phyloP scores from a whole-genome alignment of 306 rosid genomes.

The Fragaria nilgerrensis region DNA sequence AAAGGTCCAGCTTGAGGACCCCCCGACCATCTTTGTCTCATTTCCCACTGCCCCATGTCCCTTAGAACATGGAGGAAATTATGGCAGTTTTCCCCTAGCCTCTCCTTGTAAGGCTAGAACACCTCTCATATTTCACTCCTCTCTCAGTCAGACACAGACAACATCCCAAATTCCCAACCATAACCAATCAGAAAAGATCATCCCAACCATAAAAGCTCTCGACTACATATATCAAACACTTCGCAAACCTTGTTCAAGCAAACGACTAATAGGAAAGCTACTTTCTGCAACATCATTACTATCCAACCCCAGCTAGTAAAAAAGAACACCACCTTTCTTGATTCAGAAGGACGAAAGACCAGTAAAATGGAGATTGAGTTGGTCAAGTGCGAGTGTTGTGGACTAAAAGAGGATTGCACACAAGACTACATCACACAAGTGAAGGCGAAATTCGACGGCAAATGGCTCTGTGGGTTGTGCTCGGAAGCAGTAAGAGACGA shows the following conservation, averaged over 20 bases:
- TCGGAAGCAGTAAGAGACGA: slow-evolving; percentile 98
- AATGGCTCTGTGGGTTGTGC: slow-evolving; percentile 98
- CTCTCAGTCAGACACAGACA: not conserved
- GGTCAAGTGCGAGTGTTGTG: slow-evolving; percentile 96
- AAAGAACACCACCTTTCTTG: not conserved
- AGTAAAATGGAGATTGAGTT: slow-evolving; percentile 71
- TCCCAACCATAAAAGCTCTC: slow-evolving; percentile 33
- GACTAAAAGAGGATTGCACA: slow-evolving; percentile 91
- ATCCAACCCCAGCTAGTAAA: slow-evolving; percentile 39
- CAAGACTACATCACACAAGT: slow-evolving; percentile 70
- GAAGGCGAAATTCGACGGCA: slow-evolving; percentile 72
- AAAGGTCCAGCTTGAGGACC: slow-evolving; percentile 48
- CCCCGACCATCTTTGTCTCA: slow-evolving; percentile 61
- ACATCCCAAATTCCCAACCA: slow-evolving; percentile 6
- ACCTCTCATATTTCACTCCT: slow-evolving; percentile 3
- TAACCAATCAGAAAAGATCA: not conserved
- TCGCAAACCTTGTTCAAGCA: slow-evolving; percentile 27
- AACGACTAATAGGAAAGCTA: slow-evolving; percentile 24
- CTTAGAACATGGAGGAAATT: slow-evolving; percentile 94
- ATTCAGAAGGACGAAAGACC: not conserved
- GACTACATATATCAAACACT: slow-evolving; percentile 26
- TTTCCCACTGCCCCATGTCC: slow-evolving; percentile 71
- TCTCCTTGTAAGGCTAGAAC: slow-evolving; percentile 7
- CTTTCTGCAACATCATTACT: slow-evolving; percentile 39
- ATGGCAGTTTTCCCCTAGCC: slow-evolving; percentile 49